Evolutionary conservation across 2,329 filamentous ascomycete species (phyloP).

Genomic region (Trichoderma aggressivum): DNA sequence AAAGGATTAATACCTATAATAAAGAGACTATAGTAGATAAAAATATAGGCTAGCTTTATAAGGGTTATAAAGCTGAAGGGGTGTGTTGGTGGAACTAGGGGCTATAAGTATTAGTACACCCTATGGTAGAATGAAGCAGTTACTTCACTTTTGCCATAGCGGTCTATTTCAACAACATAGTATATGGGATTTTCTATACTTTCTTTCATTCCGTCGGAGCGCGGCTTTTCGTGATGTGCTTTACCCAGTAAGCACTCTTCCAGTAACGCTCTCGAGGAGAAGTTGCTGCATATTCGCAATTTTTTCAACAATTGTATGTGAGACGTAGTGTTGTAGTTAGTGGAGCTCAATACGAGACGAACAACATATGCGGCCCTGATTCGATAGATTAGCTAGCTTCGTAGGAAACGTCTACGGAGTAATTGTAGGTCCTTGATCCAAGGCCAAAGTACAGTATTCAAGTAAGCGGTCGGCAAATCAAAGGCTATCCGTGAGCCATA

Average conservation of each 20-base stretch:
- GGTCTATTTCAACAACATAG: no score
- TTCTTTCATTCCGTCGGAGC: background rate
- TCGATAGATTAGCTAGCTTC: background rate
- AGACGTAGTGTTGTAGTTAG: background rate
- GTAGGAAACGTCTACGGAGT: background rate
- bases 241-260: background rate
- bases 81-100: no score
- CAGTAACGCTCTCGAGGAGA: background rate
- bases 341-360: background rate
- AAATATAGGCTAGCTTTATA: no score
- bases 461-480: background rate
- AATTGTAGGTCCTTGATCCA: background rate
- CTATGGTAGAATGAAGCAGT: no score
- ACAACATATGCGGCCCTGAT: background rate
- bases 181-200: background rate
- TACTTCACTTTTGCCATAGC: no score
- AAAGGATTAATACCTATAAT: no score
- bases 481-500: background rate
- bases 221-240: background rate
- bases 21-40: no score
- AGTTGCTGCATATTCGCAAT: background rate
- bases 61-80: no score
- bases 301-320: background rate
- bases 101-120: no score
- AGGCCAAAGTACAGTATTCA: background rate